Conservation (phyloP, 176 grass and related monocot genomes). For the Metroxylon sagu region DNA sequence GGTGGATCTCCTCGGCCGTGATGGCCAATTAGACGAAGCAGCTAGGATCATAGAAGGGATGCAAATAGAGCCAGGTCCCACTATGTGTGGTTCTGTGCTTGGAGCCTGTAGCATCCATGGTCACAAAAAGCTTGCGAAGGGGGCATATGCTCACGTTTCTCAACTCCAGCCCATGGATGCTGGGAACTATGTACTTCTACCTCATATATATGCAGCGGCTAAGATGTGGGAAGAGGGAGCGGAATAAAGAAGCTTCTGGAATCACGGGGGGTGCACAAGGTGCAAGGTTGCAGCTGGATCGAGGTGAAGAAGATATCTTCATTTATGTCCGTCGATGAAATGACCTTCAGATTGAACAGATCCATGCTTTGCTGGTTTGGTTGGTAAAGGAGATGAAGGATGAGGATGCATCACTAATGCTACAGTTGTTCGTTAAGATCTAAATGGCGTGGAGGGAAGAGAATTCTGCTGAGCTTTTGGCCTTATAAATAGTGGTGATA, state of each 20-base stretch:
- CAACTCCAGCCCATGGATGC: constrained; percentile 76
- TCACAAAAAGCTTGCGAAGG: constrained; percentile 61
- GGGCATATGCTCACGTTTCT: constrained; percentile 65
- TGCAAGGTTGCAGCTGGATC: constrained; percentile 84
- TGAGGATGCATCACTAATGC: constrained; percentile 61
- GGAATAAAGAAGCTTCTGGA: constrained; percentile 63
- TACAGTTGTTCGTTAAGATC: constrained; percentile 49
- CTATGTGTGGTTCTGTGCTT: constrained; percentile 69
- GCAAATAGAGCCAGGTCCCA: constrained; percentile 41
- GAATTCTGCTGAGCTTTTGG: constrained; percentile 80
- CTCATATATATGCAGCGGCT: constrained; percentile 71
- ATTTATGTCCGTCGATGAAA: constrained; percentile 59
- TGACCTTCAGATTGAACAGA: constrained; percentile 42
- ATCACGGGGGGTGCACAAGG: constrained; percentile 52
- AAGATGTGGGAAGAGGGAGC: constrained; percentile 47
- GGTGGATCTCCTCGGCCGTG: constrained; percentile 73
- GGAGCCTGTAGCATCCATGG: constrained; percentile 74
- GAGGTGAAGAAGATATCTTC: constrained; percentile 68
- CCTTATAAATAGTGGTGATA: constrained; percentile 64
- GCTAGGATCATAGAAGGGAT: constrained; percentile 46
- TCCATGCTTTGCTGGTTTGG: constrained; percentile 45
- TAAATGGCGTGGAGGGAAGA: constrained; percentile 58
- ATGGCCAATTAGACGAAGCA: constrained; percentile 47
- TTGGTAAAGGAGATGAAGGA: constrained; percentile 56
- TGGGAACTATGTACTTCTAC: constrained; percentile 86